phyloP scores from a whole-genome alignment of 148 eudicot species.

The Pouteria glomerata region DNA sequence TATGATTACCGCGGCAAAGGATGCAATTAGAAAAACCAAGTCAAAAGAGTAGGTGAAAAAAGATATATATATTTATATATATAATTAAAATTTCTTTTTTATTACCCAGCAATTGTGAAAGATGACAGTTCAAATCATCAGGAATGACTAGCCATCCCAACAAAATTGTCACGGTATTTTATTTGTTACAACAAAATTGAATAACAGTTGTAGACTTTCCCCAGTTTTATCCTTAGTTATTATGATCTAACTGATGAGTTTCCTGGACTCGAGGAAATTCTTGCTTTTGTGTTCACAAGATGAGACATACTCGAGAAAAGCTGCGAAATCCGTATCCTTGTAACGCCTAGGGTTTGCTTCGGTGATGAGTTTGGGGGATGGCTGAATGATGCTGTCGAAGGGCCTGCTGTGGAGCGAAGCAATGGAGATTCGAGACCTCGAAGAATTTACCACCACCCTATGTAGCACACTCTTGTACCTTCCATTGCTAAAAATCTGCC shows the following conservation, averaged over 20 bases:
- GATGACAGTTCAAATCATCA: not conserved
- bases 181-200: not conserved
- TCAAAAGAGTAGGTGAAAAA: too few relatives aligned
- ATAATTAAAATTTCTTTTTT: too few relatives aligned
- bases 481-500: slow-evolving; percentile 96
- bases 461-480: slow-evolving; percentile 84
- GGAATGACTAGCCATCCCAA: not conserved
- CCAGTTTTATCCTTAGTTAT: not conserved
- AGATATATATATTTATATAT: too few relatives aligned
- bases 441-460: slow-evolving; percentile 63
- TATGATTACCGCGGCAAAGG: too few relatives aligned
- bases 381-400: slow-evolving; percentile 38
- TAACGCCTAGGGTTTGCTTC: slow-evolving; percentile 64
- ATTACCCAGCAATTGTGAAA: not conserved
- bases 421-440: slow-evolving; percentile 50
- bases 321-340: slow-evolving; percentile 65
- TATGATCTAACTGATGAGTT: too few relatives aligned
- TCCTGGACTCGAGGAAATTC: slow-evolving; percentile 65
- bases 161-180: not conserved
- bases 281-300: slow-evolving; percentile 62
- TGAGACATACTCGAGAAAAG: slow-evolving; percentile 50
- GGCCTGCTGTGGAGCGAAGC: slow-evolving; percentile 74
- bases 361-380: slow-evolving; percentile 53
- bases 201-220: not conserved
- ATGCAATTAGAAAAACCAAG: too few relatives aligned